Evolutionary conservation across 1,139 yeast species (phyloP).

Genomic region (Saccharomyces hybrid): DNA sequence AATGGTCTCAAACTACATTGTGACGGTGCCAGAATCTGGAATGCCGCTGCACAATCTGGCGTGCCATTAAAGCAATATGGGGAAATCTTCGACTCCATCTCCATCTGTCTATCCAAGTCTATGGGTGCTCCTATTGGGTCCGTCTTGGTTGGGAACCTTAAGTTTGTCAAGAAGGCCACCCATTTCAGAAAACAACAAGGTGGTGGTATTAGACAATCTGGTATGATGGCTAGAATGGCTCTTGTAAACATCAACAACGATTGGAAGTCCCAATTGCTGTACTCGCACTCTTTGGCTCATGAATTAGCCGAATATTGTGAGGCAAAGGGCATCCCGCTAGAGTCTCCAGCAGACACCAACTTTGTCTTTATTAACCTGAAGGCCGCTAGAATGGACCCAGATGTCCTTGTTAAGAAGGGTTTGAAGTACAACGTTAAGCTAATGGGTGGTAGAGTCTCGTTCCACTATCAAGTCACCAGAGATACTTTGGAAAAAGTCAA

Average conservation of each 20-base stretch:
- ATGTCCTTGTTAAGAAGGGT: slow-evolving; percentile 48
- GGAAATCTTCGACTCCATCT: slow-evolving; percentile 74
- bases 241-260: slow-evolving; percentile 68
- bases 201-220: slow-evolving; percentile 91
- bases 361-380: slow-evolving; percentile 72
- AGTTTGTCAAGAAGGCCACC: slow-evolving; percentile 62
- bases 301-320: slow-evolving; percentile 57
- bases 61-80: slow-evolving; percentile 67
- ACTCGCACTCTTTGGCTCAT: slow-evolving; percentile 63
- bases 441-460: slow-evolving; percentile 71
- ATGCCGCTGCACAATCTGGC: slow-evolving; percentile 73
- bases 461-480: slow-evolving; percentile 72
- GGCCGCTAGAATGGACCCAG: slow-evolving; percentile 53
- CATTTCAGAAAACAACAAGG: slow-evolving; percentile 92
- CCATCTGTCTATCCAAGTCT: slow-evolving; percentile 83
- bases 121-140: slow-evolving; percentile 95
- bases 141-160: slow-evolving; percentile 62
- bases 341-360: slow-evolving; percentile 77
- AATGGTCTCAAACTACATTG: slow-evolving; percentile 65
- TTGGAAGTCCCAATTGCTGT: slow-evolving; percentile 46
- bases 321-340: slow-evolving; percentile 48
- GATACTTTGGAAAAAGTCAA: slow-evolving; percentile 63
- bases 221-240: slow-evolving; percentile 80
- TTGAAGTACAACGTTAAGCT: slow-evolving; percentile 55
- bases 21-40: slow-evolving; percentile 96